These are phyloP conservation scores for Quillaja saponaria DNA, from an alignment of 306 rosid species.

Conservation along the genomic window DNA sequence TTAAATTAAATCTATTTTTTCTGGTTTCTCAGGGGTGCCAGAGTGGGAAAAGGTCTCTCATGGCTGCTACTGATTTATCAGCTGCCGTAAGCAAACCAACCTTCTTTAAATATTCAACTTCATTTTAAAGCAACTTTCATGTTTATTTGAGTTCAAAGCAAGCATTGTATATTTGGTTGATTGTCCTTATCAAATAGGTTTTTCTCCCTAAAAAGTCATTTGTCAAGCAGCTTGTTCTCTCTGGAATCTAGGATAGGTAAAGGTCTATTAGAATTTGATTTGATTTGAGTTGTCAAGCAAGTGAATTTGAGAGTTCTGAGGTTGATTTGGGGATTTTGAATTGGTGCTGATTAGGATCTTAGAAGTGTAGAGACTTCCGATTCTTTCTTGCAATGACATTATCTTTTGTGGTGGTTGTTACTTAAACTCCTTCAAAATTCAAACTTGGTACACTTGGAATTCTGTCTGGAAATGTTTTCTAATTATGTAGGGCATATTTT, in stretches of 20 bases:
- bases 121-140: conserved; percentile 10
- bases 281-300: background rate
- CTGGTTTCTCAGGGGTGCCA: conserved; percentile 65
- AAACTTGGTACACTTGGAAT: too few species aligned
- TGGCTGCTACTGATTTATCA: conserved; percentile 80
- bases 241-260: too few species aligned
- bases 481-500: too few species aligned
- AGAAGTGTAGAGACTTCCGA: too few species aligned
- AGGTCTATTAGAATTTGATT: background rate
- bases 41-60: conserved; percentile 70
- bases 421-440: too few species aligned
- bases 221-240: too few species aligned
- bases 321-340: background rate
- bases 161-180: conserved; percentile 30
- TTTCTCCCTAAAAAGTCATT: background rate
- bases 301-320: too few species aligned
- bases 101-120: conserved; percentile 15
- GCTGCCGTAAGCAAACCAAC: conserved; percentile 56
- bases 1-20: background rate
- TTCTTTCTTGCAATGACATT: too few species aligned
- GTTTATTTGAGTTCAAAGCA: conserved; percentile 25
- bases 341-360: too few species aligned
- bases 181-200: conserved; percentile 22
- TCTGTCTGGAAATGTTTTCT: too few species aligned
- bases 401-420: too few species aligned